A percentile compares a stretch with the other conserved stretches of the same genome.
Conservation (phyloP, 305 asterid genomes). For the Fraxinus latifolia region DNA sequence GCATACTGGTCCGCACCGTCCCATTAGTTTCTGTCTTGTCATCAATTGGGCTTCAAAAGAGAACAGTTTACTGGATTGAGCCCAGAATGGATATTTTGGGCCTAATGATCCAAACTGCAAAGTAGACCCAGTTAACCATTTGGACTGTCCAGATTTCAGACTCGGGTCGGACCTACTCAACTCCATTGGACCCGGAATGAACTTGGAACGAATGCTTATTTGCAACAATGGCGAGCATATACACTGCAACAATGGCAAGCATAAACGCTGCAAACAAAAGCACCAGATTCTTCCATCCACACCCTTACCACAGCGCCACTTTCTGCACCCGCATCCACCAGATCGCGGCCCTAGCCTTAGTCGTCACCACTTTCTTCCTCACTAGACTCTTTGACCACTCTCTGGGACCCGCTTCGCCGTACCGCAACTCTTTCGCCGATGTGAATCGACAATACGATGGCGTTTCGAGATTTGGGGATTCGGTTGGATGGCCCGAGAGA, state of each 20-base stretch:
- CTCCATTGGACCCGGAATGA: neutral
- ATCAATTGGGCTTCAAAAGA: neutral
- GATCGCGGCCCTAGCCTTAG: constrained; percentile 71
- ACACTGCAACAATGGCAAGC: constrained; percentile 43
- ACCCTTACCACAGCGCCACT: constrained; percentile 31
- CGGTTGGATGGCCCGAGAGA: constrained; percentile 42
- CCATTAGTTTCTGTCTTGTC: neutral
- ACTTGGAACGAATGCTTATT: neutral
- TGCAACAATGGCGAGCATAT: neutral
- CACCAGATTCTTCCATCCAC: constrained; percentile 38
- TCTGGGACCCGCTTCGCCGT: constrained; percentile 32
- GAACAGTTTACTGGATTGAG: neutral
- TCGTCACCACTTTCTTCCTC: constrained; percentile 69
- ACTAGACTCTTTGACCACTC: constrained; percentile 70
- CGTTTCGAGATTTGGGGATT: constrained; percentile 28
- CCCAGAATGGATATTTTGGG: neutral
- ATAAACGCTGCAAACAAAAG: constrained; percentile 39
- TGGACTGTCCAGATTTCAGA: neutral
- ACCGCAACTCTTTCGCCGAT: constrained; percentile 23
- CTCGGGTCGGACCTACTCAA: neutral
- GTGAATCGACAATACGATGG: constrained; percentile 21
- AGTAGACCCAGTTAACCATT: neutral
- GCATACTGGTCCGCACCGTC: neutral
- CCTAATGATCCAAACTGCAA: neutral
- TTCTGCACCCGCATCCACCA: constrained; percentile 66